Evolutionary conservation across 345 rosid species (phyloP).

Genomic region (Eucalyptus brandiana): DNA sequence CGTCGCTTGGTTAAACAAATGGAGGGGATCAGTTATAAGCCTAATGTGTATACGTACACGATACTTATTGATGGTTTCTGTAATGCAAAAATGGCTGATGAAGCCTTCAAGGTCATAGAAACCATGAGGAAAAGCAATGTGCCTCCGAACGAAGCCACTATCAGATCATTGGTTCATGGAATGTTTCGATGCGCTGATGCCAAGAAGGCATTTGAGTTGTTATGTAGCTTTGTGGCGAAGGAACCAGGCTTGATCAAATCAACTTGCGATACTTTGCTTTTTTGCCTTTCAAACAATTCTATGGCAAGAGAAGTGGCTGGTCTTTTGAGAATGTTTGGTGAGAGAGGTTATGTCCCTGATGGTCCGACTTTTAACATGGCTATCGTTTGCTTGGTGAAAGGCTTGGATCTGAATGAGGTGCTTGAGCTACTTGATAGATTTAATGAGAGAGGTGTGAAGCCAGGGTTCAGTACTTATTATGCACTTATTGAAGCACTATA

Average conservation of each 20-base stretch:
- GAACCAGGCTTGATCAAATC: conserved; percentile 33
- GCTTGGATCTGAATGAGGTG: conserved; percentile 41
- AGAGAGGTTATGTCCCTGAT: conserved; percentile 47
- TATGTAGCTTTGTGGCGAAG: conserved; percentile 37
- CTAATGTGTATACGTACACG: conserved; percentile 73
- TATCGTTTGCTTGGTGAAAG: conserved; percentile 51
- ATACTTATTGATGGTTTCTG: conserved; percentile 78
- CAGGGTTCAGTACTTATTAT: conserved; percentile 48
- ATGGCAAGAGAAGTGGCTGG: conserved; percentile 73
- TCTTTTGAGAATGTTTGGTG: conserved; percentile 29
- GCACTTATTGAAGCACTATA: conserved; percentile 48
- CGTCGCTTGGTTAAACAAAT: conserved; percentile 75
- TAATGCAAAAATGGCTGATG: conserved; percentile 57
- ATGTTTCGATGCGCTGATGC: conserved; percentile 39
- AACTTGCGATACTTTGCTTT: conserved; percentile 44
- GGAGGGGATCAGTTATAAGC: conserved; percentile 51
- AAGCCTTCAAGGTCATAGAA: conserved; percentile 47
- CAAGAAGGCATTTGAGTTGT: conserved; percentile 40
- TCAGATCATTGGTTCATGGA: conserved; percentile 76
- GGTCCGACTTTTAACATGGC: conserved; percentile 42
- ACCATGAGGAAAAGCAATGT: conserved; percentile 47
- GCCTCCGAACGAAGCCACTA: conserved; percentile 65
- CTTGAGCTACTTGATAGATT: conserved; percentile 47
- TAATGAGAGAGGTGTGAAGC: conserved; percentile 37
- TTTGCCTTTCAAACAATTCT: conserved; percentile 44